Evolutionary conservation across 2,329 filamentous ascomycete species (phyloP).

Genomic region (Hymenoscyphus repandus): DNA sequence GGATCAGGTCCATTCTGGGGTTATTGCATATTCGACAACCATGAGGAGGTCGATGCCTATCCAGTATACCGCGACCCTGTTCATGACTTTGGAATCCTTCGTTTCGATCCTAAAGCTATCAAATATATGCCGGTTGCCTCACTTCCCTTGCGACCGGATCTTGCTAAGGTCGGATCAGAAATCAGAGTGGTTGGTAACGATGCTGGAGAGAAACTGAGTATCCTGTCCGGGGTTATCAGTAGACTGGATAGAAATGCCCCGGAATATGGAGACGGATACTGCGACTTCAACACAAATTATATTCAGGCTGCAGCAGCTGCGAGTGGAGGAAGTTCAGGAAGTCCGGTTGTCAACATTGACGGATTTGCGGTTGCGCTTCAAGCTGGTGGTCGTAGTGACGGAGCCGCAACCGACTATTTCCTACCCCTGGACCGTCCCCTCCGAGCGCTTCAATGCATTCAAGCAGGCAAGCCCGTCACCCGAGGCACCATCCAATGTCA

Average conservation of each 20-base stretch:
- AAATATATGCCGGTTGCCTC: constrained; percentile 93
- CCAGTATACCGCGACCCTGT: constrained; percentile 97
- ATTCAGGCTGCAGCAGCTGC: constrained; percentile 97
- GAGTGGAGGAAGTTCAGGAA: constrained; percentile 95
- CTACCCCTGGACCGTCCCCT: constrained; percentile 86
- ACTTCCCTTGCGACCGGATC: constrained; percentile 75
- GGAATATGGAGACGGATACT: constrained; percentile 96
- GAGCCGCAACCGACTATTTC: constrained; percentile 96
- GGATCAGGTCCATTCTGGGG: constrained; percentile 96
- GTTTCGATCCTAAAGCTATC: constrained; percentile 92
- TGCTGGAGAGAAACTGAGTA: constrained; percentile 96
- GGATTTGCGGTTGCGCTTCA: constrained; percentile 89
- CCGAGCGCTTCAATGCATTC: constrained; percentile 81
- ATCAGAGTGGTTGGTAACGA: constrained; percentile 98
- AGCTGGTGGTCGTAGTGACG: constrained; percentile 88
- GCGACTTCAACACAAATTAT: constrained; percentile 94
- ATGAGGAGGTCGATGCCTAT: constrained; percentile 92
- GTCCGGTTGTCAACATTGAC: constrained; percentile 93
- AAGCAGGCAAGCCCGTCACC: constrained; percentile 67
- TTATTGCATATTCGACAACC: constrained; percentile 97
- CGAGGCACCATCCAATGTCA: constrained; percentile 97
- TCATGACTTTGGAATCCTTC: constrained; percentile 95
- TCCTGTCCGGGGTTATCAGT: constrained; percentile 94
- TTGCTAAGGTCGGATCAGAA: constrained; percentile 85
- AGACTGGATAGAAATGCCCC: constrained; percentile 93